These are phyloP conservation scores for Gardenia jasminoides DNA, from an alignment of 257 asterid species.

Conservation along the genomic window DNA sequence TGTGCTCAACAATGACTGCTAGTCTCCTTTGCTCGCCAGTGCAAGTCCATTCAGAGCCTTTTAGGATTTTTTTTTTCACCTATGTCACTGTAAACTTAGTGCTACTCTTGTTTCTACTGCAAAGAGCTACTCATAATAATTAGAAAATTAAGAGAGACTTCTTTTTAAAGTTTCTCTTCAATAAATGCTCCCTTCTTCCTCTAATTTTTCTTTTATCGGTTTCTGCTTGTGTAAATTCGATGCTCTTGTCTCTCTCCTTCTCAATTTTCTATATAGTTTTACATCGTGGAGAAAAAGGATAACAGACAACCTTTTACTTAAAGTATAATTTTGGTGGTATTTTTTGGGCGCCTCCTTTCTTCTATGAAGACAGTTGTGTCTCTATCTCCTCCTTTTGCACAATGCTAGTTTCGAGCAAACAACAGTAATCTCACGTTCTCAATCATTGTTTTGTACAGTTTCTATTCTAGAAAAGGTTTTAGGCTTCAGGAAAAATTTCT, in stretches of 20 bases:
- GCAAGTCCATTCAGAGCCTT: not conserved
- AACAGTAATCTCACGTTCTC: not conserved
- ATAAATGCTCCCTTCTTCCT: not conserved
- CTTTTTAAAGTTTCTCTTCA: not conserved
- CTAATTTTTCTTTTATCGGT: not conserved
- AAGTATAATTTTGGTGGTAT: not conserved
- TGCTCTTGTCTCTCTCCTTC: not conserved
- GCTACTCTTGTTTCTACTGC: too few species aligned
- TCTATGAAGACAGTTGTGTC: not conserved
- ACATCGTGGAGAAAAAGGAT: not conserved
- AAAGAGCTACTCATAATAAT: not conserved
- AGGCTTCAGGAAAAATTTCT: not conserved
- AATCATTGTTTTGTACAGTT: not conserved
- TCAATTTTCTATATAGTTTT: not conserved
- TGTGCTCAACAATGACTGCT: not conserved
- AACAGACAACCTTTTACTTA: constrained; percentile 1
- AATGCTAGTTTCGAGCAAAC: not conserved
- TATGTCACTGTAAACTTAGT: not conserved
- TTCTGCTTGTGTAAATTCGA: not conserved
- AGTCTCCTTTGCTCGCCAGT: not conserved
- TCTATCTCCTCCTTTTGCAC: not conserved
- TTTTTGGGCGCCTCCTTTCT: not conserved
- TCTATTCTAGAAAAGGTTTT: not conserved
- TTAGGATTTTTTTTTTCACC: too few species aligned
- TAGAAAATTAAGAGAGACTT: not conserved